These are phyloP conservation scores for Castanopsis chinensis DNA, from an alignment of 306 rosid species.

Conservation along the genomic window DNA sequence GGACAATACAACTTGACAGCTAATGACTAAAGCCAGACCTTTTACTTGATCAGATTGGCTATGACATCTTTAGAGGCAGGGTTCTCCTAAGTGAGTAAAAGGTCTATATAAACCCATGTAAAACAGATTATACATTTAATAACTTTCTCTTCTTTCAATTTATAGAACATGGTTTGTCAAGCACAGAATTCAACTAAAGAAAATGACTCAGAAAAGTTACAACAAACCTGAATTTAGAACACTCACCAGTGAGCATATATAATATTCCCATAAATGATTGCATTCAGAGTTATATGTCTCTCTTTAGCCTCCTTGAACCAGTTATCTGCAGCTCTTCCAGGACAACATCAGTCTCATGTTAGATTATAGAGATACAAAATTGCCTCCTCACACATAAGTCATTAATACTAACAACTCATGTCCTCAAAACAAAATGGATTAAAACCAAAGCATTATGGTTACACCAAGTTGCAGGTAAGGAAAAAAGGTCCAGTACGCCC, in stretches of 20 bases:
- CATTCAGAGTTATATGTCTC: too few relatives aligned
- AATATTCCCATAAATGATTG: slow-evolving; percentile 82
- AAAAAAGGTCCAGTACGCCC: too few relatives aligned
- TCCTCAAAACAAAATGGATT: slow-evolving; percentile 14
- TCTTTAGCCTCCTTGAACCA: too few relatives aligned
- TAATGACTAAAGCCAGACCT: neutral
- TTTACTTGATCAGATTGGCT: neutral
- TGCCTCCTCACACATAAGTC: too few relatives aligned
- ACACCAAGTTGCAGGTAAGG: too few relatives aligned
- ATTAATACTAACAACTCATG: slow-evolving; percentile 14
- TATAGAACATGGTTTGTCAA: neutral
- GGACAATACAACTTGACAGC: slow-evolving; percentile 8
- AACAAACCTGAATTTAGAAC: slow-evolving; percentile 13
- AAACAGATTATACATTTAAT: neutral
- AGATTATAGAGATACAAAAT: too few relatives aligned
- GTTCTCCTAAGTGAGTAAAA: neutral
- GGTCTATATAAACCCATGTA: neutral
- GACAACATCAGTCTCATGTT: too few relatives aligned
- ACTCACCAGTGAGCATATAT: slow-evolving; percentile 92
- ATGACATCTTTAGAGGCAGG: slow-evolving; percentile 6
- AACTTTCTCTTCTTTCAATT: neutral
- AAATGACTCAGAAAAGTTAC: slow-evolving; percentile 6
- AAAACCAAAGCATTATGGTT: slow-evolving; percentile 3
- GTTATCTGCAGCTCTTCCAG: too few relatives aligned
- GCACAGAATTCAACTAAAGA: neutral